These are phyloP conservation scores for Melastoma malabathricum DNA, from an alignment of 345 rosid species.

Conservation along the genomic window DNA sequence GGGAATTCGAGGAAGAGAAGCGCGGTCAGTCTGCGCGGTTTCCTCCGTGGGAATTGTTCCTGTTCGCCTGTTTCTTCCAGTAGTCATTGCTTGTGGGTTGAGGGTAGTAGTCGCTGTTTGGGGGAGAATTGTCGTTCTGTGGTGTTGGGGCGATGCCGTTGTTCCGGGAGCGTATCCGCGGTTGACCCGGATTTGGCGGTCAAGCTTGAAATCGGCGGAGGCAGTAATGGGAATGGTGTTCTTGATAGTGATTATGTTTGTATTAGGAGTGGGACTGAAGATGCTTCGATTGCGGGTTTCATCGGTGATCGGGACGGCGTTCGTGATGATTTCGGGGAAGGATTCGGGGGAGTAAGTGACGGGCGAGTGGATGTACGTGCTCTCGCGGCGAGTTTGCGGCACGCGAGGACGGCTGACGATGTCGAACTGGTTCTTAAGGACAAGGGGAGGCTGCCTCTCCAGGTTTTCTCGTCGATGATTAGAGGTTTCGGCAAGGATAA, in stretches of 20 bases:
- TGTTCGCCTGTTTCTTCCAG: too few species aligned
- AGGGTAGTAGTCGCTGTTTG: too few species aligned
- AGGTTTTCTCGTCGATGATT: slow-evolving; percentile 55
- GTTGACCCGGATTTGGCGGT: too few species aligned
- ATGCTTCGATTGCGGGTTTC: slow-evolving; percentile 1
- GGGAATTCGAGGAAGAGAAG: too few species aligned
- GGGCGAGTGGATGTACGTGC: slow-evolving; percentile 41
- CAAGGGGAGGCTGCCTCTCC: slow-evolving; percentile 48
- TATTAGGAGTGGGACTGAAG: slow-evolving; percentile 4
- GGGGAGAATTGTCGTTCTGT: too few species aligned
- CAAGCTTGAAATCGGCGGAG: background rate
- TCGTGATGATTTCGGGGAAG: slow-evolving; percentile 8
- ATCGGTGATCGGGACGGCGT: slow-evolving; percentile 15
- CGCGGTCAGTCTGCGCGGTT: too few species aligned
- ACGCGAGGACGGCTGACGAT: slow-evolving; percentile 58
- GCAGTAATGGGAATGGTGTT: slow-evolving; percentile 14
- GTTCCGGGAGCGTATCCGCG: too few species aligned
- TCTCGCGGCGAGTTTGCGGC: slow-evolving; percentile 38
- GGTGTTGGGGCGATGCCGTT: too few species aligned
- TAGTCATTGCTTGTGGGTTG: too few species aligned
- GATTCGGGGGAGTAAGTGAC: slow-evolving; percentile 12
- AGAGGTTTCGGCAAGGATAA: slow-evolving; percentile 61
- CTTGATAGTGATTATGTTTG: background rate
- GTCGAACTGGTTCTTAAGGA: slow-evolving; percentile 62
- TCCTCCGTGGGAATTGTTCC: too few species aligned